Conservation (phyloP, 176 grass and related monocot species). For the Chloris gayana region DNA sequence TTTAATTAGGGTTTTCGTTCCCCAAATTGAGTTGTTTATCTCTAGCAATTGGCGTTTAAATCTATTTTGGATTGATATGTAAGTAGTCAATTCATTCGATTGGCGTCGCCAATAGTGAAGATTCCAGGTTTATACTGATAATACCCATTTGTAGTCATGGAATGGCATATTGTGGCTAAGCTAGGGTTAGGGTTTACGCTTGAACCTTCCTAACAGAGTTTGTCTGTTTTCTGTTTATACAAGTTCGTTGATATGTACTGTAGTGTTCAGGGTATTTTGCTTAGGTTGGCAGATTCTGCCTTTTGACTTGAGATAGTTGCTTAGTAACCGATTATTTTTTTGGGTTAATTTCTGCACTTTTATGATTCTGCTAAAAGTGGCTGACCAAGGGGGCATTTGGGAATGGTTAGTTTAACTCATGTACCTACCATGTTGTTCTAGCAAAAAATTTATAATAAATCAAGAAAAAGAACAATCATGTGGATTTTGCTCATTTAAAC, state of each 20-base stretch:
- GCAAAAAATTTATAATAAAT: not conserved
- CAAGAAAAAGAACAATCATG: not conserved
- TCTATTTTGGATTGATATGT: not conserved
- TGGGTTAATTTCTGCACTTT: slow-evolving; percentile 29
- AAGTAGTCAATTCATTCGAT: slow-evolving; percentile 1
- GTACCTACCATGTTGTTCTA: not conserved
- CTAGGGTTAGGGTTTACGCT: slow-evolving; percentile 31
- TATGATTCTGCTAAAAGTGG: not conserved
- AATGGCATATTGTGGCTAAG: not conserved
- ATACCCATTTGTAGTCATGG: not conserved
- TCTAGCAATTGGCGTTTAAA: slow-evolving; percentile 1
- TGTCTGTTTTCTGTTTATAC: slow-evolving; percentile 2
- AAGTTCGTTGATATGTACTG: not conserved
- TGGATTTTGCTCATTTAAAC: not conserved
- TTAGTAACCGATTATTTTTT: slow-evolving; percentile 6
- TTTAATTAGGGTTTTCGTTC: slow-evolving; percentile 37
- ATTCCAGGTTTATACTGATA: not conserved
- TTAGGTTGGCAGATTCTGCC: slow-evolving; percentile 7
- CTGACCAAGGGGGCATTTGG: not conserved
- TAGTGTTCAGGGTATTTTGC: not conserved
- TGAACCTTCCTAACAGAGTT: not conserved
- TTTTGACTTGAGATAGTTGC: not conserved
- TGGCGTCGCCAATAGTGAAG: not conserved
- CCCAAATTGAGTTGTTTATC: not conserved
- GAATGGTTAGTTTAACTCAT: not conserved